phyloP scores from a whole-genome alignment of 2,329 filamentous ascomycete genomes.

The Dothiorella sarmentorum region DNA sequence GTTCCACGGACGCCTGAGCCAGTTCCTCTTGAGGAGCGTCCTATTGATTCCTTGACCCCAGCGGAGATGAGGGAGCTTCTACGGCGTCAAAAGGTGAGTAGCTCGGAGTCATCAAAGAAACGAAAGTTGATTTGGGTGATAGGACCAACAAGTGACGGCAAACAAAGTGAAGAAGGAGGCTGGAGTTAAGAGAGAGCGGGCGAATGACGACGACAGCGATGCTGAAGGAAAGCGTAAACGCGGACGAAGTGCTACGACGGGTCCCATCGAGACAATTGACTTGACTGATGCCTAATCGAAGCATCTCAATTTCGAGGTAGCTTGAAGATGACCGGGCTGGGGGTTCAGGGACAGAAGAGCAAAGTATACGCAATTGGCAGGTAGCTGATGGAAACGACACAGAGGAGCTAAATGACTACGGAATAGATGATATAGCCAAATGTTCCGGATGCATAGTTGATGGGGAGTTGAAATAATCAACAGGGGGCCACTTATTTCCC shows the following conservation, averaged over 20 bases:
- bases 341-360: too few species aligned
- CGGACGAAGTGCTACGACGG: too few species aligned
- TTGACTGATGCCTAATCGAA: neutral
- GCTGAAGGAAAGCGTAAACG: neutral
- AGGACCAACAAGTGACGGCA: neutral
- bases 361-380: too few species aligned
- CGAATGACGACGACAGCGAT: neutral
- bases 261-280: neutral
- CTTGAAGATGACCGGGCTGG: too few species aligned
- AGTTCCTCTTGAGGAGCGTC: slow-evolving; percentile 24
- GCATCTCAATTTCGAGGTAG: too few species aligned
- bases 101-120: neutral
- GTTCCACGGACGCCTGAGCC: slow-evolving; percentile 31
- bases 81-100: slow-evolving; percentile 22
- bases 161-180: neutral
- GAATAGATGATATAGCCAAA: too few species aligned
- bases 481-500: too few species aligned
- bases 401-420: too few species aligned
- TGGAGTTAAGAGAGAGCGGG: neutral
- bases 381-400: too few species aligned
- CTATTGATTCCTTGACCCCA: slow-evolving; percentile 22
- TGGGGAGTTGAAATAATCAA: too few species aligned
- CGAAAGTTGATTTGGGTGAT: neutral
- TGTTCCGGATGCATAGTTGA: too few species aligned
- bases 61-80: slow-evolving; percentile 27